Evolutionary conservation across 306 rosid species (phyloP).

Genomic region (Cyamopsis tetragonoloba): DNA sequence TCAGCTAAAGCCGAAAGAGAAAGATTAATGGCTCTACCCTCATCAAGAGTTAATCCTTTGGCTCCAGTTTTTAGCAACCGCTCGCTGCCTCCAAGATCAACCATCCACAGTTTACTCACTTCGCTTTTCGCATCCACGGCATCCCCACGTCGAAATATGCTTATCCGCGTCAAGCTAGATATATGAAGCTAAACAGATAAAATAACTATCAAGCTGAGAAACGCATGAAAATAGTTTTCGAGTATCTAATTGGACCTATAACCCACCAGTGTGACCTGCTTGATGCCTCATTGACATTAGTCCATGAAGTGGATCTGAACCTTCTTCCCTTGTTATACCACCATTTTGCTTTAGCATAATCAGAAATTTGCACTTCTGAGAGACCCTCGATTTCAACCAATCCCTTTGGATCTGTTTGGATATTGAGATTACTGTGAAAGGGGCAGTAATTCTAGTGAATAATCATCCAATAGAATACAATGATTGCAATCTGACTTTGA

Average conservation of each 20-base stretch:
- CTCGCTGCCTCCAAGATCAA: slow-evolving; percentile 98
- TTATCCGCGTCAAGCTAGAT: slow-evolving; percentile 95
- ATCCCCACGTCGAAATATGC: slow-evolving; percentile 64
- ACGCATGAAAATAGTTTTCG: slow-evolving; percentile 39
- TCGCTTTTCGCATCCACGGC: slow-evolving; percentile 47
- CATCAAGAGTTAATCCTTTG: slow-evolving; percentile 81
- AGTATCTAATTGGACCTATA: slow-evolving; percentile 35
- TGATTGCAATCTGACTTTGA: not conserved
- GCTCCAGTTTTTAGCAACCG: slow-evolving; percentile 92
- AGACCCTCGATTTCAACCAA: slow-evolving; percentile 84
- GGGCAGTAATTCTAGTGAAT: slow-evolving; percentile 5
- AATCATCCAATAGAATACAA: too few species aligned
- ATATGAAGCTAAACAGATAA: slow-evolving; percentile 95
- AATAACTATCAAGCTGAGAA: slow-evolving; percentile 77
- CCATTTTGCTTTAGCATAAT: slow-evolving; percentile 76
- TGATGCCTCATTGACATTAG: slow-evolving; percentile 86
- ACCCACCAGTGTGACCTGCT: slow-evolving; percentile 99
- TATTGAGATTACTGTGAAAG: slow-evolving; percentile 78
- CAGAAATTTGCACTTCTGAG: slow-evolving; percentile 70
- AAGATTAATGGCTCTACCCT: slow-evolving; percentile 95
- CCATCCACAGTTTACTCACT: slow-evolving; percentile 92
- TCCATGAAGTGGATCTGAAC: slow-evolving; percentile 90
- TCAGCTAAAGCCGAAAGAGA: slow-evolving; percentile 96
- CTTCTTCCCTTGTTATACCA: slow-evolving; percentile 81
- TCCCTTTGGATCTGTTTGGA: slow-evolving; percentile 91